Evolutionary conservation across 2,329 filamentous ascomycete species (phyloP), one percentile per base, ranked within the genome.

Genomic region (Nemania sp.): DNA sequence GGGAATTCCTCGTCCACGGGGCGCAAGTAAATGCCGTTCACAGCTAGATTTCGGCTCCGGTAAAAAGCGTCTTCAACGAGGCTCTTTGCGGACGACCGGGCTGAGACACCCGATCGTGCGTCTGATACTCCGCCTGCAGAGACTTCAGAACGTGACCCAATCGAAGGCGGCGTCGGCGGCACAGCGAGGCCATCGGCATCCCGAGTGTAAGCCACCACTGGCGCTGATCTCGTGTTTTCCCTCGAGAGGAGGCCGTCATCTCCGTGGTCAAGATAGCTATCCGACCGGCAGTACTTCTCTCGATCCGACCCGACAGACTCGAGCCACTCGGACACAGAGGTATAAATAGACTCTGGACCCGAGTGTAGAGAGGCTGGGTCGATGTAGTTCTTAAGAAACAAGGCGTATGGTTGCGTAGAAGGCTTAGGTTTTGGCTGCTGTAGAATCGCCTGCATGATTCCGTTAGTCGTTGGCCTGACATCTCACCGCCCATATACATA

Each of bases 281-380:
- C 74, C 59, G 74, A 77, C 57, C 71, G 72, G 60, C 69, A 76
- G 69, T 67, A 66, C 69, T 68, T 74, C 57, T 75, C 68, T 73
- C 70, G 66, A 64, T 74, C 71, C 41, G 73, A 73, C 64, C 61
- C 73, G 61, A 77, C 60, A 64, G 72, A 67, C 60, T 74, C 59
- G 26, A 68, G 55, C 60, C 66, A 68, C 27, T 57, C 41, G 49
- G 55, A 68, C 29, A 55, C 29, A 61, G 56, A 22, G 11, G 32
- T n/a, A 20, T 56, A 7, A 11, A 24, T n/a, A 26, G 29, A 38
- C 26, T 32, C 18, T 5, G 51, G 27, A 24, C 26, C 26, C 18
- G 18, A 20, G 15, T n/a, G 6, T 1, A 5, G 26, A 8, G 3
- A 13, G 27, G 15, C 8, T 7, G 52, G 29, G 10, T 38, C 52